These are phyloP conservation scores for Phytophthora melonis DNA, from an alignment of 352 stramenopile species.

Conservation along the genomic window DNA sequence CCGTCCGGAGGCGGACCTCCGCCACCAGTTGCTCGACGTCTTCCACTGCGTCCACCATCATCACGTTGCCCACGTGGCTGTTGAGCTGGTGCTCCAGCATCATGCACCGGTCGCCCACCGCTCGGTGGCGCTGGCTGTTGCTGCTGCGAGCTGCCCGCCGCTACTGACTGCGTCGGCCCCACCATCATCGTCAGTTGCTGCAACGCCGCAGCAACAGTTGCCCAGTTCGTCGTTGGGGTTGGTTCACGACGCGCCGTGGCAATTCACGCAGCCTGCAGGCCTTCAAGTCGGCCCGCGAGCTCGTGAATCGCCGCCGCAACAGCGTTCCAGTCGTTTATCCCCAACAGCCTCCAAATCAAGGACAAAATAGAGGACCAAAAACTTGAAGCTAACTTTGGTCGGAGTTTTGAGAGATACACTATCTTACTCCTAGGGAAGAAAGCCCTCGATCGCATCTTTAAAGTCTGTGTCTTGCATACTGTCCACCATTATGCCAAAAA, in stretches of 20 bases:
- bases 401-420: too few relatives aligned
- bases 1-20: neutral
- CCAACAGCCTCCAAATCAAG: too few relatives aligned
- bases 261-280: neutral
- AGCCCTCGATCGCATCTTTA: too few relatives aligned
- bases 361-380: too few relatives aligned
- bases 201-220: neutral
- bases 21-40: neutral
- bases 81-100: too few relatives aligned
- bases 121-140: neutral
- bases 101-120: too few relatives aligned
- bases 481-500: too few relatives aligned
- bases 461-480: too few relatives aligned
- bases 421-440: too few relatives aligned
- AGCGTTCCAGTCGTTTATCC: neutral
- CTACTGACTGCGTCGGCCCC: neutral
- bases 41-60: neutral
- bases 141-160: neutral
- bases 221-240: neutral
- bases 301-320: neutral
- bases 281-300: too few relatives aligned
- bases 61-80: neutral
- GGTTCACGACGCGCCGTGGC: neutral
- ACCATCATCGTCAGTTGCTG: neutral
- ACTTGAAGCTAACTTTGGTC: too few relatives aligned